Evolutionary conservation across 1,284 basidiomycete species (phyloP), one percentile per base, ranked within the genome.

Genomic region (Ceratobasidium sp.): DNA sequence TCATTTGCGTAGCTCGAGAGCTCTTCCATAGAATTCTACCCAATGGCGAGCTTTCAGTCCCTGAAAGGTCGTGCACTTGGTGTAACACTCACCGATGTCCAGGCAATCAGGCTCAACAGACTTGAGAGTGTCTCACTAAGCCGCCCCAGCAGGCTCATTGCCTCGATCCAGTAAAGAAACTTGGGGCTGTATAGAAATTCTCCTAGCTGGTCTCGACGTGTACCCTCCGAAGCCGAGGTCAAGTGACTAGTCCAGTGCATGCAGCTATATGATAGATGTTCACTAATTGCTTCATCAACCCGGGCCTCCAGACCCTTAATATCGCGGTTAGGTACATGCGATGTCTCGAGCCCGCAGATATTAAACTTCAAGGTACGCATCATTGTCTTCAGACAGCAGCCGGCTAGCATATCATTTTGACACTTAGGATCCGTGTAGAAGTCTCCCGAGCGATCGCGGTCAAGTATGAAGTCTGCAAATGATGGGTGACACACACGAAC

Each of bases 161-260:
- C 35, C 35, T 73, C 73, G 47, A 73, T 59, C 73, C 73, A 73
- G 28, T 50, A 58, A 2, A 73, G 38, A 13, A 73, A 18, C 9
- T 62, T 47, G 7, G 44, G 16, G 3, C 41, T 32, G 26, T 32
- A 44, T 18, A 73, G 38, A 16, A 73, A 50, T 14, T 38, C 32
- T 18, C 13, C 32, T 9, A 66, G 16, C 3, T 3, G 5, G 4
- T 18, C 21, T 13, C 16, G 2, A 11, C n/a, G 14, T 41, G 32
- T 28, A 5, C 16, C 54, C 18, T 52, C 30, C 9, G 2, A 11
- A 13, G 59, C 4, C 9, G 21, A 18, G 23, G 38, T 23, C 14
- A 74, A 9, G 38, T 74, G 73, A 21, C 38, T 41, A 9, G 58
- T 49, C 47, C 50, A 71, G 43, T 74, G 46, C 7, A 62, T 28